Conservation (phyloP, 1,284 basidiomycete genomes). For the Exobasidium rhododendri region DNA sequence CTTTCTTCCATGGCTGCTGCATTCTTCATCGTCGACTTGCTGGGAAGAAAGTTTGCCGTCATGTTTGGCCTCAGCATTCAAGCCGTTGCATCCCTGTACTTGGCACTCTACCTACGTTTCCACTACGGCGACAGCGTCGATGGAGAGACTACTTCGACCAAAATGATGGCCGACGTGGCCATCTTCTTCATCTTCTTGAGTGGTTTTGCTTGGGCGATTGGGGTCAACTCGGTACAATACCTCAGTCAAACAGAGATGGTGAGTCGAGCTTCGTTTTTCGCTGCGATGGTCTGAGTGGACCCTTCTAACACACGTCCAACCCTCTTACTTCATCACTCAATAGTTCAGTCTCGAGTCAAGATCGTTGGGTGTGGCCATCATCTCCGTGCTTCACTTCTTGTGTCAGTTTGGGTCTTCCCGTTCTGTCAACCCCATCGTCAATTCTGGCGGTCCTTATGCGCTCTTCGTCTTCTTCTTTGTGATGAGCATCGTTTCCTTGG, state of each 20-base stretch:
- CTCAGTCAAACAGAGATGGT: constrained; percentile 32
- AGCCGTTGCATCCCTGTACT: constrained; percentile 26
- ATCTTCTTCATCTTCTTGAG: constrained; percentile 37
- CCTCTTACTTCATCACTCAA: constrained; percentile 33
- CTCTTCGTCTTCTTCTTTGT: constrained; percentile 34
- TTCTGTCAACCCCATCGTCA: constrained; percentile 32
- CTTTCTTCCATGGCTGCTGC: constrained; percentile 33
- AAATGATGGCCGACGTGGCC: constrained; percentile 21
- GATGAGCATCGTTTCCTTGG: constrained; percentile 21
- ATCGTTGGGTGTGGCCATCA: constrained; percentile 29
- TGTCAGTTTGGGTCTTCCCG: constrained; percentile 36
- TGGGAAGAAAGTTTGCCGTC: constrained; percentile 32
- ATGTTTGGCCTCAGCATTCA: constrained; percentile 30
- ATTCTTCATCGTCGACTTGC: constrained; percentile 37
- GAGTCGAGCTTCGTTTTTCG: constrained; percentile 18
- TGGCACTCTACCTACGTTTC: constrained; percentile 33
- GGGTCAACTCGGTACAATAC: constrained; percentile 41
- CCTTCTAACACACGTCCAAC: constrained; percentile 7
- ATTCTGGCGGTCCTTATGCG: constrained; percentile 25
- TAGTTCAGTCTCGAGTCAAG: constrained; percentile 21
- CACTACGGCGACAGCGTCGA: constrained; percentile 23
- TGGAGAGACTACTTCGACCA: constrained; percentile 27
- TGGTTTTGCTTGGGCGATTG: constrained; percentile 35
- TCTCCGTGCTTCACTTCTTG: constrained; percentile 32
- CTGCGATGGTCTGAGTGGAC: no score